These are phyloP conservation scores for Aureobasidium sp. DNA, from an alignment of 2,329 filamentous ascomycete genomes.

Conservation along the genomic window DNA sequence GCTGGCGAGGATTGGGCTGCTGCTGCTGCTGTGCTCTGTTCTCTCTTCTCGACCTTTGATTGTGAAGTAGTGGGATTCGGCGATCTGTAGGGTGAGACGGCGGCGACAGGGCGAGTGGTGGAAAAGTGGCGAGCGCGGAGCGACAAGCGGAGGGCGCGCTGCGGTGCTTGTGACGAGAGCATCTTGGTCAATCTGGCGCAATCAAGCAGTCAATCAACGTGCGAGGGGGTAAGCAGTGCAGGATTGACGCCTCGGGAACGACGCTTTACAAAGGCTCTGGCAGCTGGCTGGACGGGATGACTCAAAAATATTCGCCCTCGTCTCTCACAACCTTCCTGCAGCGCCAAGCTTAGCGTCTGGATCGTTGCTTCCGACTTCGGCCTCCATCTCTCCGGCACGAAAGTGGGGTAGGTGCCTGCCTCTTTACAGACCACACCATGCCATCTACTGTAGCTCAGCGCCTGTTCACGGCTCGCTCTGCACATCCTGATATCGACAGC, in stretches of 20 bases:
- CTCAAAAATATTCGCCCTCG: conserved; percentile 10
- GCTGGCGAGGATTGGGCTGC: conserved; percentile 26
- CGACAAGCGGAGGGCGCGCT: conserved; percentile 33
- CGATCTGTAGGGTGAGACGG: conserved; percentile 38
- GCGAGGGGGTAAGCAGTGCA: not conserved
- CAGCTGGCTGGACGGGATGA: not conserved
- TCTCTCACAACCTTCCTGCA: not conserved
- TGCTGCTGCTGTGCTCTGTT: conserved; percentile 38
- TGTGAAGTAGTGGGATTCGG: conserved; percentile 17
- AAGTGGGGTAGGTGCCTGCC: not conserved
- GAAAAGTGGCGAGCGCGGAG: conserved; percentile 39
- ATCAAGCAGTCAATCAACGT: not conserved
- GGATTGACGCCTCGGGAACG: not conserved
- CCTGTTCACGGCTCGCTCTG: too few relatives aligned
- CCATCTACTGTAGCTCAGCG: too few relatives aligned
- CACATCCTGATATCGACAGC: too few relatives aligned
- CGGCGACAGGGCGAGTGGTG: conserved; percentile 33
- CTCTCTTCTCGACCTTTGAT: conserved; percentile 31
- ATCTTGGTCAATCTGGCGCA: conserved; percentile 21
- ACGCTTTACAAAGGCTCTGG: not conserved
- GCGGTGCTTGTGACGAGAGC: conserved; percentile 29
- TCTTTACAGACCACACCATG: too few relatives aligned
- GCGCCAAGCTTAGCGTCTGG: conserved; percentile 5
- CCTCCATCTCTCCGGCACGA: conserved; percentile 1
- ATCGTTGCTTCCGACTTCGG: not conserved